phyloP scores from a whole-genome alignment of 805 yeast species.

The Blastobotrys robertii region DNA sequence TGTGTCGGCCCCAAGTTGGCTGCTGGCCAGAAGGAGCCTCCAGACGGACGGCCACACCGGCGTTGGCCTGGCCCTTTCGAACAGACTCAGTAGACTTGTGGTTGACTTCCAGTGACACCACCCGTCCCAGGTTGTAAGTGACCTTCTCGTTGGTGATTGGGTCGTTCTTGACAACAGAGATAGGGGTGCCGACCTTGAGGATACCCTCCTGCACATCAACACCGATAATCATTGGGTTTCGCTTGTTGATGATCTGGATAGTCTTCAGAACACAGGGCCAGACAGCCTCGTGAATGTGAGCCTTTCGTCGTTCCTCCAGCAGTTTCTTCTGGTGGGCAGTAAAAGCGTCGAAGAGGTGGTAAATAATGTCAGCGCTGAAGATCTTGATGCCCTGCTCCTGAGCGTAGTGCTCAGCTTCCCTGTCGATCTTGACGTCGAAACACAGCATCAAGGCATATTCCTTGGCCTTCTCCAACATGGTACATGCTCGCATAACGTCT shows the following conservation, averaged over 20 bases:
- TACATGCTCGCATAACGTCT: slow-evolving; percentile 94
- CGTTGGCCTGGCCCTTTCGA: slow-evolving; percentile 90
- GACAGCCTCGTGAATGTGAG: slow-evolving; percentile 77
- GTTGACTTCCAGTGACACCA: slow-evolving; percentile 88
- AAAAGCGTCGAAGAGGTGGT: slow-evolving; percentile 91
- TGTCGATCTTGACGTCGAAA: slow-evolving; percentile 94
- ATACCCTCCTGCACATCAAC: slow-evolving; percentile 93
- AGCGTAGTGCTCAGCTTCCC: slow-evolving; percentile 98
- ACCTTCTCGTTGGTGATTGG: slow-evolving; percentile 72
- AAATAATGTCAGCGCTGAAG: slow-evolving; percentile 93
- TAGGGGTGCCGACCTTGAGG: slow-evolving; percentile 86
- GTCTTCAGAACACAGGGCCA: slow-evolving; percentile 95
- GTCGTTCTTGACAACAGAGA: slow-evolving; percentile 83
- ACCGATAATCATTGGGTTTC: slow-evolving; percentile 99
- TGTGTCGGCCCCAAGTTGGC: slow-evolving; percentile 99
- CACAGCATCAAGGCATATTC: slow-evolving; percentile 97
- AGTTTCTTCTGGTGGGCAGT: slow-evolving; percentile 84
- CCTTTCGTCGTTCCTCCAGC: slow-evolving; percentile 83
- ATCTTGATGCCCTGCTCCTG: slow-evolving; percentile 84
- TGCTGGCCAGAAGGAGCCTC: slow-evolving; percentile 83
- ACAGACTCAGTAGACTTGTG: slow-evolving; percentile 74
- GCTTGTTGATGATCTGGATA: slow-evolving; percentile 91
- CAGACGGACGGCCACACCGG: slow-evolving; percentile 98
- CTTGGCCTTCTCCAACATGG: slow-evolving; percentile 95
- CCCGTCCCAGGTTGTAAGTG: slow-evolving; percentile 70